Evolutionary conservation across 2,329 filamentous ascomycete genomes (phyloP), one percentile per base, ranked within the genome.

Genomic region (Fusarium sp.): DNA sequence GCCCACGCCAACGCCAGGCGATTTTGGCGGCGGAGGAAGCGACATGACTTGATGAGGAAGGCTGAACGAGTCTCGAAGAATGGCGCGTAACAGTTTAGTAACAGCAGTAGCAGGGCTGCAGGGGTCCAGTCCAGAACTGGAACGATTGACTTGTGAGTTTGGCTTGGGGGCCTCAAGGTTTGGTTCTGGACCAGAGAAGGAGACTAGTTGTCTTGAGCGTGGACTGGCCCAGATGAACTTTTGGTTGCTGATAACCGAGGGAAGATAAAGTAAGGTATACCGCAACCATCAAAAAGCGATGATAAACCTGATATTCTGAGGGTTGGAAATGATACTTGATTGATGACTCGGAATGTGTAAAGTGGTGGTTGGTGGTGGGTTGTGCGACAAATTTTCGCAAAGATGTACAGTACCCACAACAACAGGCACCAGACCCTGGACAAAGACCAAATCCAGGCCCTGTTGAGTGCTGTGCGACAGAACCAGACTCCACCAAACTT

Each of bases 361-460:
- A 51, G 19, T 28, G 45, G 31, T 46, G 39, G 43, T 55, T 38
- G 24, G 21, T 22, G 39, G 36, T 24, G 47, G 24, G 43, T 63
- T 59, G 62, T 59, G 61, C 60, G 52, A 65, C 62, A 65, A 52
- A 65, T 39, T 65, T 51, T 62, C 22, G 43, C 10, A n/a, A 49
- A 42, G 15, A 42, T 14, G n/a, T 19, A 21, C 28, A 31, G 28
- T 10, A 10, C 19, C 19, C 11, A 22, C 38, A 40, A 14, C 38
- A 14, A 22, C 38, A 40, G 38, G 38, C 38, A 40, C 38, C 38
- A 40, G 38, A 40, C 10, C 38, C 38, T 22, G 38, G 34, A 13
- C 33, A 36, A 36, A 36, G 39, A 19, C 39, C 21, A 22, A 21
- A 42, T 42, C 40, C 17, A 42, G 40, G 40, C 40, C 40, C 13